phyloP scores from a whole-genome alignment of 2,329 filamentous ascomycete species.

The Diplodia intermedia region DNA sequence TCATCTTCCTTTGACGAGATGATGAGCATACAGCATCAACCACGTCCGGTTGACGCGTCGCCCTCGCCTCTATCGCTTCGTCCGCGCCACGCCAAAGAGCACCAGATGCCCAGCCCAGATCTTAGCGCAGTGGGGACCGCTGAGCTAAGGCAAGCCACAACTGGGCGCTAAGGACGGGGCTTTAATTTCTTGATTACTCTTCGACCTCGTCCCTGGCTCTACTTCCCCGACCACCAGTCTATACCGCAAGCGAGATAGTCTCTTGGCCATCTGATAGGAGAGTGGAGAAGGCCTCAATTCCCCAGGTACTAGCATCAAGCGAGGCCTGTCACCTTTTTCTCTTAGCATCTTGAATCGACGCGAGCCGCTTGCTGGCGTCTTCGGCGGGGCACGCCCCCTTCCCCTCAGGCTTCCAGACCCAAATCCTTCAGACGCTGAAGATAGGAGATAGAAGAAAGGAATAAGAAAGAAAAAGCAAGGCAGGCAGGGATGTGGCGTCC shows the following conservation, averaged over 20 bases:
- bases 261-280: neutral
- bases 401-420: neutral
- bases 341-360: neutral
- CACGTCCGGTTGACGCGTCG: conserved; percentile 6
- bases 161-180: neutral
- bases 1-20: conserved; percentile 22
- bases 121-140: conserved; percentile 1
- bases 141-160: neutral
- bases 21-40: conserved; percentile 8
- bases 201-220: neutral
- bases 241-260: neutral
- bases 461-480: neutral
- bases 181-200: conserved; percentile 5
- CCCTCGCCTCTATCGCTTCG: neutral
- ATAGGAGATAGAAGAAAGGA: neutral
- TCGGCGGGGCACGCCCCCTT: neutral
- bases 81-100: conserved; percentile 11
- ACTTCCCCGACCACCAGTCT: neutral
- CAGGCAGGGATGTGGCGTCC: neutral
- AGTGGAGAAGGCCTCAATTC: conserved; percentile 13
- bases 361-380: neutral
- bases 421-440: neutral
- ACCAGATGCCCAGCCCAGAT: conserved; percentile 7
- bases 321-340: neutral
- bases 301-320: conserved; percentile 14